Conservation (phyloP, 1,284 basidiomycete genomes). For the Pascua sp. region DNA sequence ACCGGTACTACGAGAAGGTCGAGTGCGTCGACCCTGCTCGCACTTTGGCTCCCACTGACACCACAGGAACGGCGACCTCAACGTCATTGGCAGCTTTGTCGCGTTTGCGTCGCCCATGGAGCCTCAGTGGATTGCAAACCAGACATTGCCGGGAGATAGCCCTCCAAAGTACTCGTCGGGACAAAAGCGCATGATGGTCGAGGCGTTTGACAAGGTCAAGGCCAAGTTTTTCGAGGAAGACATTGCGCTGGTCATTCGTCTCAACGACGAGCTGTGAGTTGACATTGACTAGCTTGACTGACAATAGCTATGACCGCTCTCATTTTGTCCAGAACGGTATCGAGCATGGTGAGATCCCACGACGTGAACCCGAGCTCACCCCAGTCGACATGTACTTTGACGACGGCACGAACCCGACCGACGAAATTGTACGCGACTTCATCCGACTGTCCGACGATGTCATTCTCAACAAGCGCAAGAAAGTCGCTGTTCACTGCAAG, state of each 20-base stretch:
- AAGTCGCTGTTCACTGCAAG: constrained; percentile 78
- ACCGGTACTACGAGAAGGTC: constrained; percentile 87
- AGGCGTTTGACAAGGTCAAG: constrained; percentile 79
- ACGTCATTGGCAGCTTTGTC: constrained; percentile 80
- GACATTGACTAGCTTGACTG: constrained; percentile 1
- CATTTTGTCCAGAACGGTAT: constrained; percentile 84
- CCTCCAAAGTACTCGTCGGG: constrained; percentile 1
- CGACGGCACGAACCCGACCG: constrained; percentile 77
- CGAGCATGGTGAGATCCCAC: constrained; percentile 56
- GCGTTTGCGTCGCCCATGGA: constrained; percentile 92
- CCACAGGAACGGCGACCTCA: constrained; percentile 85
- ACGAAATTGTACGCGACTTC: constrained; percentile 88
- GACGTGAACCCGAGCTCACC: neutral
- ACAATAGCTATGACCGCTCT: constrained; percentile 66
- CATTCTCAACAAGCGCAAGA: constrained; percentile 62
- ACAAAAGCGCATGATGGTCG: constrained; percentile 58
- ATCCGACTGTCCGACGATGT: constrained; percentile 77
- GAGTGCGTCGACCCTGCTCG: constrained; percentile 52
- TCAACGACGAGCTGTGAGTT: constrained; percentile 76
- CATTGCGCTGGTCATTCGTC: constrained; percentile 86
- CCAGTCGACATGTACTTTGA: constrained; percentile 78
- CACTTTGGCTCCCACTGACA: neutral
- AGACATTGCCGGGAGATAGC: neutral
- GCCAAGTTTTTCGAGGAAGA: constrained; percentile 84
- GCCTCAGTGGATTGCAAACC: constrained; percentile 20